These are phyloP conservation scores for Exophiala viscosa DNA, from an alignment of 2,329 filamentous ascomycete species.

Conservation along the genomic window DNA sequence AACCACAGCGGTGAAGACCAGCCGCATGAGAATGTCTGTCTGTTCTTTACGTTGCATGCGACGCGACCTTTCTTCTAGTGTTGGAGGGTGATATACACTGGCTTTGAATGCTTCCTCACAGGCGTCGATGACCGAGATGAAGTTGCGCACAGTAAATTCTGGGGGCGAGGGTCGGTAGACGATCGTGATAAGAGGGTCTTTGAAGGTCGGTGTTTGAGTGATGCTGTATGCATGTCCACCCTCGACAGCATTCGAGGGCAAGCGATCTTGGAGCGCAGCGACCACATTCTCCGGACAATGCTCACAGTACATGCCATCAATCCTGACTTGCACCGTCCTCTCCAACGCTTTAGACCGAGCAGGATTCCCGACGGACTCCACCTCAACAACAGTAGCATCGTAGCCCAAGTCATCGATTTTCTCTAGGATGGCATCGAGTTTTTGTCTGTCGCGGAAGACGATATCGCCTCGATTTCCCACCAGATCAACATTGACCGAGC, in stretches of 20 bases:
- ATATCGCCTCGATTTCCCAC: constrained; percentile 50
- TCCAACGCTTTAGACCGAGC: constrained; percentile 25
- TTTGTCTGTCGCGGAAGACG: constrained; percentile 46
- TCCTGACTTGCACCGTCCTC: constrained; percentile 59
- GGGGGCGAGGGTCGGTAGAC: constrained; percentile 67
- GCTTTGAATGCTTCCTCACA: constrained; percentile 64
- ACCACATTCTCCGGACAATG: constrained; percentile 59
- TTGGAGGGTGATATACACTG: constrained; percentile 73
- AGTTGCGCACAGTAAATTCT: constrained; percentile 68
- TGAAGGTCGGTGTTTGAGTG: constrained; percentile 52
- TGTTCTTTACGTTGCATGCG: constrained; percentile 69
- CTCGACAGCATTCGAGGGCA: constrained; percentile 23
- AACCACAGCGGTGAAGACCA: constrained; percentile 63
- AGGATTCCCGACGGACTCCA: constrained; percentile 35
- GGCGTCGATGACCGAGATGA: constrained; percentile 64
- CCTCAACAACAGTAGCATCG: constrained; percentile 57
- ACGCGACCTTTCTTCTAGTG: constrained; percentile 75
- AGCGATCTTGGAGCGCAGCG: constrained; percentile 27
- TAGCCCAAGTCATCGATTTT: constrained; percentile 62
- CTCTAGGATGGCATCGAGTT: constrained; percentile 45
- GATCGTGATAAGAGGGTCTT: constrained; percentile 66
- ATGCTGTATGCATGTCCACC: constrained; percentile 45
- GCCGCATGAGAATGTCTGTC: constrained; percentile 64
- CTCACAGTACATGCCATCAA: constrained; percentile 72
- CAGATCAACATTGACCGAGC: constrained; percentile 49